These are phyloP conservation scores for Pseudogymnoascus sp. DNA, from an alignment of 2,329 filamentous ascomycete species.

Conservation along the genomic window DNA sequence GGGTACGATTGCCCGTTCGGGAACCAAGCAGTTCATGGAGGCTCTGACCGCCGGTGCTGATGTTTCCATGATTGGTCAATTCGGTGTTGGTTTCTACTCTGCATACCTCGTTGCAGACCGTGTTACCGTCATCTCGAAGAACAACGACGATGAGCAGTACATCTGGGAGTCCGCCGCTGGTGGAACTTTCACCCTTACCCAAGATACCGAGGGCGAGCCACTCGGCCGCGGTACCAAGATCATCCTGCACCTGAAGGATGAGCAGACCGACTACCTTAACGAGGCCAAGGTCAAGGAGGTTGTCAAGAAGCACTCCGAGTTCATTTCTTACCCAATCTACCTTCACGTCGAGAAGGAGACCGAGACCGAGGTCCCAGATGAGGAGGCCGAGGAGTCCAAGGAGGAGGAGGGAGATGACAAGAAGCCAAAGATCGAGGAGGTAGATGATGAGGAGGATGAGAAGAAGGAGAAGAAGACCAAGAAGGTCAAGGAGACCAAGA, in stretches of 20 bases:
- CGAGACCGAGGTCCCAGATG: constrained; percentile 96
- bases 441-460: constrained; percentile 76
- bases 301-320: constrained; percentile 99
- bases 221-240: constrained; percentile 96
- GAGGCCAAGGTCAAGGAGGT: constrained; percentile 99
- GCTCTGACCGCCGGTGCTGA: constrained; percentile 95
- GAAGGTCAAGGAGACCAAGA: constrained; percentile 97
- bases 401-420: constrained; percentile 78
- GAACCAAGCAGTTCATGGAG: constrained; percentile 99
- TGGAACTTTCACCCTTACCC: constrained; percentile 88
- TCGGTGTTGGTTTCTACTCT: constrained; percentile 99
- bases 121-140: constrained; percentile 92
- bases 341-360: constrained; percentile 99
- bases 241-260: constrained; percentile 97
- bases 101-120: constrained; percentile 98
- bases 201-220: constrained; percentile 84
- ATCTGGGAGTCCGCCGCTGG: constrained; percentile 97
- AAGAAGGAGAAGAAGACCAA: constrained; percentile 97
- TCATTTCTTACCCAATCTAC: constrained; percentile 99
- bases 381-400: constrained; percentile 70
- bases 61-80: constrained; percentile 99
- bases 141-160: constrained; percentile 99
- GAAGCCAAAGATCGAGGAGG: constrained; percentile 93
- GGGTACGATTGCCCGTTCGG: constrained; percentile 97
- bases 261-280: constrained; percentile 97